phyloP scores from a whole-genome alignment of 345 rosid species.

The Leavenworthia alabamica region DNA sequence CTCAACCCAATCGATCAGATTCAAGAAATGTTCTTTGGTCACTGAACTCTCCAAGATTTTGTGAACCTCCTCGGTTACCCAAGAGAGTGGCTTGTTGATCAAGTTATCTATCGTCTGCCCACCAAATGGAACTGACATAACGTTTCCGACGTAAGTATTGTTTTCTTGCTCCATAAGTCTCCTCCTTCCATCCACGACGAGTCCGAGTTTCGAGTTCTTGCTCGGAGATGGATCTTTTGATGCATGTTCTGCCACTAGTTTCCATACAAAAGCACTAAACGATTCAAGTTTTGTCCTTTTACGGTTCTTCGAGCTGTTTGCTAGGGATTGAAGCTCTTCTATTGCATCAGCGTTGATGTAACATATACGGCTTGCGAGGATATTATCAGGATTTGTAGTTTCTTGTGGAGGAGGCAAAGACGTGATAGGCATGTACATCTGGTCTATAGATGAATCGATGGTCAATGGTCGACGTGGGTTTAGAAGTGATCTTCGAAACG shows the following conservation, averaged over 20 bases:
- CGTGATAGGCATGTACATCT: slow-evolving; percentile 46
- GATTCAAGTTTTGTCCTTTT: slow-evolving; percentile 59
- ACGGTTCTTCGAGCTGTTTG: slow-evolving; percentile 21
- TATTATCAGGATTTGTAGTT: slow-evolving; percentile 4
- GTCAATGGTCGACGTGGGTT: slow-evolving; percentile 44
- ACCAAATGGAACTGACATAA: slow-evolving; percentile 56
- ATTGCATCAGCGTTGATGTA: slow-evolving; percentile 37
- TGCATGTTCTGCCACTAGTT: slow-evolving; percentile 42
- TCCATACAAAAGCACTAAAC: slow-evolving; percentile 64
- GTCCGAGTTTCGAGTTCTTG: slow-evolving; percentile 46
- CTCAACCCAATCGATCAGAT: slow-evolving; percentile 77
- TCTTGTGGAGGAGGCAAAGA: slow-evolving; percentile 42
- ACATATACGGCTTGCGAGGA: slow-evolving; percentile 52
- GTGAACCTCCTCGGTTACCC: slow-evolving; percentile 55
- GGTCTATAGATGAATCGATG: slow-evolving; percentile 36
- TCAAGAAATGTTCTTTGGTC: slow-evolving; percentile 60
- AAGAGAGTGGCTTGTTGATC: slow-evolving; percentile 39
- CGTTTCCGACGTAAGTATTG: slow-evolving; percentile 39
- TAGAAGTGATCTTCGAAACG: slow-evolving; percentile 51
- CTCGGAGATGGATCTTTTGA: neutral
- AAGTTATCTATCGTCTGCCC: slow-evolving; percentile 33
- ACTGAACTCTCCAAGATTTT: slow-evolving; percentile 26
- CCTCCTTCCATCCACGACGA: slow-evolving; percentile 64
- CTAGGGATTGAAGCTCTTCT: slow-evolving; percentile 36
- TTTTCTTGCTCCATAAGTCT: slow-evolving; percentile 29